phyloP scores from a whole-genome alignment of 768 basidiomycete genomes.

The Coprinopsis strossmayeri region DNA sequence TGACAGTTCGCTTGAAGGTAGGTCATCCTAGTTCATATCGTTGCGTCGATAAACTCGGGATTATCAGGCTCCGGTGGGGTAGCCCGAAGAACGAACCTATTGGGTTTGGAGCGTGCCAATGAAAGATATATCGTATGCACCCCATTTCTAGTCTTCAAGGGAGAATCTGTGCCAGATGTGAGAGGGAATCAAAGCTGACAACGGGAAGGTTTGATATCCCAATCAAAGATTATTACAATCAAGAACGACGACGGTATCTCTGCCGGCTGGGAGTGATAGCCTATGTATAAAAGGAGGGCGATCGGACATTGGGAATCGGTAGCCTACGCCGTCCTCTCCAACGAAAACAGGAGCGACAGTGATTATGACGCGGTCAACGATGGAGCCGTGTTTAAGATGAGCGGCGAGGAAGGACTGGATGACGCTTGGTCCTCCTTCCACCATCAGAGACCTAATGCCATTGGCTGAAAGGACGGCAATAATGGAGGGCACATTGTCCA shows the following conservation, averaged over 20 bases:
- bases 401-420: conserved; percentile 63
- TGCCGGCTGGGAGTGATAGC: conserved; percentile 2
- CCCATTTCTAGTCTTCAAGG: too few relatives aligned
- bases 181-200: too few relatives aligned
- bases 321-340: conserved; percentile 63
- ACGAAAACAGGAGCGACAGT: conserved; percentile 87
- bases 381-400: conserved; percentile 15
- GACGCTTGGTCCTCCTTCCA: conserved; percentile 87
- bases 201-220: too few relatives aligned
- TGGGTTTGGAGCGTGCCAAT: too few relatives aligned
- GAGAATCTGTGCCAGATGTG: too few relatives aligned
- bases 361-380: conserved; percentile 71
- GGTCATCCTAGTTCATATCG: too few relatives aligned
- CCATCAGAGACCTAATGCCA: conserved; percentile 78
- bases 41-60: too few relatives aligned
- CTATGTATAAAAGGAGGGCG: background rate
- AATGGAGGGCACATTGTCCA: conserved; percentile 24
- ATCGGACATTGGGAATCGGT: conserved; percentile 17
- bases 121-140: too few relatives aligned
- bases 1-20: too few relatives aligned
- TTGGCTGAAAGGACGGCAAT: conserved; percentile 46
- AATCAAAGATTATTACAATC: background rate
- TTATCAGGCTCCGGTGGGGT: too few relatives aligned
- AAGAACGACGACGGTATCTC: conserved; percentile 10
- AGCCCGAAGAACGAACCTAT: too few relatives aligned